Evolutionary conservation across 2,329 filamentous ascomycete genomes (phyloP), one percentile per base, ranked within the genome.

Genomic region (Hypoxylon sp.): DNA sequence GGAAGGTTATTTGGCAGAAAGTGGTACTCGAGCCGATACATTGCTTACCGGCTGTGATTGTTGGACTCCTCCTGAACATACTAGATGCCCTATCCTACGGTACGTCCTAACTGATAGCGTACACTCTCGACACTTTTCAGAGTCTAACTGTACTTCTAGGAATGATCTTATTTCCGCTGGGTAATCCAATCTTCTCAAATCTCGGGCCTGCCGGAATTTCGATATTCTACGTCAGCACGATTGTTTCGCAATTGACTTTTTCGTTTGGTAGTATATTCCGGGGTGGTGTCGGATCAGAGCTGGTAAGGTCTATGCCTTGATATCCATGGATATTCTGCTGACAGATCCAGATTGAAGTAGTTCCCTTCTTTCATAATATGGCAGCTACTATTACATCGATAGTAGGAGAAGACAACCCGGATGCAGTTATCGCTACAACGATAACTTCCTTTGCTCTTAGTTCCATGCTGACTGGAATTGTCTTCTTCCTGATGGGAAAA

Each of bases 281-380:
- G 72, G 95, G 96, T 14, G 94, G 93, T 2, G 90, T 99, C 65
- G 96, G 96, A 4, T 98, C 96, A 2, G 96, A 99, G 79, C 90
- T 99, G 90, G 89, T 91, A 81, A 72, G 85, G 79, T 71, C 45
- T 68, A 28, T 19, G 32, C 28, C 17, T 58, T 21, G 23, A 7
- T 30, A 32, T 51, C 30, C 19, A 48, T 28, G 11, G 21, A 56
- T 50, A 21, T 14, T 38, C 2, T 49, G 43, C 72, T 75, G 25
- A 76, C 55, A 10, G n/a, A 65, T 38, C 14, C 68, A 91, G 88
- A 99, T 98, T 72, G 96, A 99, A 81, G 95, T 98, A 0, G 95
- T 99, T 0, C 96, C 95, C 0, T 99, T 99, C 82, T 98, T 99
- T 78, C 96, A 99, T 81, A 97, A 95, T 75, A 99, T 99, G 95